Evolutionary conservation across 2,329 filamentous ascomycete genomes (phyloP).

Genomic region (Cyclaneusma minus): DNA sequence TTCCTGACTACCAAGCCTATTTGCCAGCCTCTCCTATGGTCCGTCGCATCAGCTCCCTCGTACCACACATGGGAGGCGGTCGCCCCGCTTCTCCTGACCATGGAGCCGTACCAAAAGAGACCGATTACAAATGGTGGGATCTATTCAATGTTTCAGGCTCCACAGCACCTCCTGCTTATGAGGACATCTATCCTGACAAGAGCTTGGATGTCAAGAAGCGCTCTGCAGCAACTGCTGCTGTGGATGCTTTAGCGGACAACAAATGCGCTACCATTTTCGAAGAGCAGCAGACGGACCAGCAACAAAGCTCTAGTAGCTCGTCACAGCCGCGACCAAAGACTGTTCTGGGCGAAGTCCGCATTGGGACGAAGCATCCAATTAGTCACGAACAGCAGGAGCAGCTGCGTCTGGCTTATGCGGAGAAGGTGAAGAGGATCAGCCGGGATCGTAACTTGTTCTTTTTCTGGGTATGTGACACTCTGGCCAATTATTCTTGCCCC

Average conservation of each 20-base stretch:
- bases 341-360: constrained; percentile 31
- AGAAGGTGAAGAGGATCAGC: constrained; percentile 46
- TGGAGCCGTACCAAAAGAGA: constrained; percentile 20
- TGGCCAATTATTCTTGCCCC: too few relatives aligned
- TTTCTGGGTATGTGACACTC: constrained; percentile 38
- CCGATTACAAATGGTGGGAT: constrained; percentile 52
- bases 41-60: constrained; percentile 55
- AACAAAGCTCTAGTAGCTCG: constrained; percentile 20
- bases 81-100: constrained; percentile 31
- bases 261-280: constrained; percentile 41
- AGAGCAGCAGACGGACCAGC: constrained; percentile 15
- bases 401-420: constrained; percentile 42
- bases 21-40: constrained; percentile 43
- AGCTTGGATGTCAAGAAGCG: constrained; percentile 39
- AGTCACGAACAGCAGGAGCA: constrained; percentile 51
- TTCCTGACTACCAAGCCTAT: constrained; percentile 61
- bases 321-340: constrained; percentile 24
- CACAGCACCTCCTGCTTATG: constrained; percentile 56
- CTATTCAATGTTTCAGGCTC: constrained; percentile 37
- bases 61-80: constrained; percentile 44
- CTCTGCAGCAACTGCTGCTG: constrained; percentile 40
- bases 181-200: constrained; percentile 54
- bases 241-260: constrained; percentile 40
- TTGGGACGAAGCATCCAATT: constrained; percentile 46
- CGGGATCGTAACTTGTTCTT: constrained; percentile 53